Evolutionary conservation across 116 monocot genomes (phyloP).

Genomic region (Zostera marina): DNA sequence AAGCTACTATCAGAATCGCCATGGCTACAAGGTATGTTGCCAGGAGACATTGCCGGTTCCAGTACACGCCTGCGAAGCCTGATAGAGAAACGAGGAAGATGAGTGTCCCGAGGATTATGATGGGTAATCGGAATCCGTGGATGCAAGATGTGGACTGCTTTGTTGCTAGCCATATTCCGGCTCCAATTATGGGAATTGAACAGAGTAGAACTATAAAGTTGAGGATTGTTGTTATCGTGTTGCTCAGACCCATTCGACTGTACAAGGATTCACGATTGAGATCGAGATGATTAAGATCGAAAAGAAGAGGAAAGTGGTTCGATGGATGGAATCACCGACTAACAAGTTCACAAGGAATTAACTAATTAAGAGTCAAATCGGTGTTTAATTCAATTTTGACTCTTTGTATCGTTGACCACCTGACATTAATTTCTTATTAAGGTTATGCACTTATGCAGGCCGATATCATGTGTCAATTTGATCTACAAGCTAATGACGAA

Average conservation of each 20-base stretch:
- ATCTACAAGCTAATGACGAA: too few relatives aligned
- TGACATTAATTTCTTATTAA: too few relatives aligned
- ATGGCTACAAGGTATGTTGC: slow-evolving; percentile 62
- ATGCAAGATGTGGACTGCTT: slow-evolving; percentile 48
- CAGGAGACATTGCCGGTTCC: slow-evolving; percentile 66
- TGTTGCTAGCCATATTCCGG: slow-evolving; percentile 71
- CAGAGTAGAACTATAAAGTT: slow-evolving; percentile 65
- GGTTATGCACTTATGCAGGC: too few relatives aligned
- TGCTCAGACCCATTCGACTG: slow-evolving; percentile 52
- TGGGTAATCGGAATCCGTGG: slow-evolving; percentile 49
- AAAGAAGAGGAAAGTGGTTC: too few relatives aligned
- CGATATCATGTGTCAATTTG: too few relatives aligned
- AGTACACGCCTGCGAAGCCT: slow-evolving; percentile 78
- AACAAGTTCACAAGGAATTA: too few relatives aligned
- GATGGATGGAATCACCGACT: too few relatives aligned
- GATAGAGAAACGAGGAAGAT: slow-evolving; percentile 81
- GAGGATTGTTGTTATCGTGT: slow-evolving; percentile 55
- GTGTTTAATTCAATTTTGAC: too few relatives aligned
- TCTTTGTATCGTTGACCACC: too few relatives aligned
- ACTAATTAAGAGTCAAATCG: too few relatives aligned
- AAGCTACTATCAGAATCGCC: slow-evolving; percentile 61
- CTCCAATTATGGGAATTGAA: slow-evolving; percentile 58
- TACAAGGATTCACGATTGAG: too few relatives aligned
- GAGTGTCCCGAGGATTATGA: slow-evolving; percentile 66
- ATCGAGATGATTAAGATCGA: too few relatives aligned